Percentiles rank a stretch among this genome's conserved stretches.
These are phyloP conservation scores for Picea sitchensis DNA, from an alignment of 75 land plant species.

Conservation along the genomic window DNA sequence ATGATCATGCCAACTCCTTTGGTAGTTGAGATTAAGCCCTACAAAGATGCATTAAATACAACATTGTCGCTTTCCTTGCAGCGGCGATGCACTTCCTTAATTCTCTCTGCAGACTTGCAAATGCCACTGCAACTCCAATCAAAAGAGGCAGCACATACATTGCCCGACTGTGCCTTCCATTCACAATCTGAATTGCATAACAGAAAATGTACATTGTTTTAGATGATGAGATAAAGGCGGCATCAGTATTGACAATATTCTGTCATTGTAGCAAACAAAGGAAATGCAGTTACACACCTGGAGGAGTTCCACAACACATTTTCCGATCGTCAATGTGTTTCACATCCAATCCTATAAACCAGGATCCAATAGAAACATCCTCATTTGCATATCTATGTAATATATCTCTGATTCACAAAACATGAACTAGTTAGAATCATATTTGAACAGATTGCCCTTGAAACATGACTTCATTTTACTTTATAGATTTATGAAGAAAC, in stretches of 20 bases:
- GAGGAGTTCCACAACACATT: conserved; percentile 79
- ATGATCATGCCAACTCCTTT: background rate
- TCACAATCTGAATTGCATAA: conserved; percentile 41
- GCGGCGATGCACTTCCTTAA: conserved; percentile 53
- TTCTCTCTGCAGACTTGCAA: conserved; percentile 77
- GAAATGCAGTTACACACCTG: conserved; percentile 30
- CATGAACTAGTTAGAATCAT: no score
- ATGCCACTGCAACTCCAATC: conserved; percentile 94
- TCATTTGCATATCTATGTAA: conserved; percentile 91
- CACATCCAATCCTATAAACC: conserved; percentile 88
- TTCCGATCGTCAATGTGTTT: conserved; percentile 77
- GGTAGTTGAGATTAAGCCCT: background rate
- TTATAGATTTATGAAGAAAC: background rate
- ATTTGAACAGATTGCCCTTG: background rate
- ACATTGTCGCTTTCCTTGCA: conserved; percentile 71
- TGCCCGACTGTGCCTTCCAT: conserved; percentile 71
- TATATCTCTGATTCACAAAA: conserved; percentile 35
- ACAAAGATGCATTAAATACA: conserved; percentile 37
- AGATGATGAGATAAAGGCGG: background rate
- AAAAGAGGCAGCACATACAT: conserved; percentile 70
- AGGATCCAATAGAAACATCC: conserved; percentile 86
- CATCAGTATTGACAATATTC: background rate
- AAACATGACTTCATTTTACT: background rate
- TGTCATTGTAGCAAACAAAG: conserved; percentile 6
- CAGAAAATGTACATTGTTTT: background rate